These are phyloP conservation scores for Ascochyta rabiei DNA, from an alignment of 2,329 filamentous ascomycete genomes.

Conservation along the genomic window DNA sequence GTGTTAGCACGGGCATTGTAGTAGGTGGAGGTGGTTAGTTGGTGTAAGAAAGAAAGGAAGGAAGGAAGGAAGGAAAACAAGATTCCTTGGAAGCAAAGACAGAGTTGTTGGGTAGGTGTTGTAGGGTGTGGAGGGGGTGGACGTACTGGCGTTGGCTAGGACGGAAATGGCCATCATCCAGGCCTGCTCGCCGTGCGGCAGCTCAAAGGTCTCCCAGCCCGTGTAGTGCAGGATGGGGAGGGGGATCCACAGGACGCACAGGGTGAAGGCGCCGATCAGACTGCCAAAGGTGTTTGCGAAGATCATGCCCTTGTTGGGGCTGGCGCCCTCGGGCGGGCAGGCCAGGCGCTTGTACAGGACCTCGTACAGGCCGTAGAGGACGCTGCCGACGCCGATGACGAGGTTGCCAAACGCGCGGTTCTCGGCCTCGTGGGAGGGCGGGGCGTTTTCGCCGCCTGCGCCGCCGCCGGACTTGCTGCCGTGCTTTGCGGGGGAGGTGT, in stretches of 20 bases:
- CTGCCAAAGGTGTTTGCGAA: conserved; percentile 94
- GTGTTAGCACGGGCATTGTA: conserved; percentile 19
- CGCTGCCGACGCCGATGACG: conserved; percentile 86
- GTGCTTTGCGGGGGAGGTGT: conserved; percentile 62
- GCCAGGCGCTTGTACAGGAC: conserved; percentile 93
- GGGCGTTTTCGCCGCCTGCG: conserved; percentile 55
- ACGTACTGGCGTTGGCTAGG: conserved; percentile 78
- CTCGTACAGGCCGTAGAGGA: conserved; percentile 96
- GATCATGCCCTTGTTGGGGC: conserved; percentile 85
- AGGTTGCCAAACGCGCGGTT: conserved; percentile 84
- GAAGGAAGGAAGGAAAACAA: no score
- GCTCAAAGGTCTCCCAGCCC: conserved; percentile 80
- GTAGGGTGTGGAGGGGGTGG: no score
- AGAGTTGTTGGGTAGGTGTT: no score
- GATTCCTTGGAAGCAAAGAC: neutral
- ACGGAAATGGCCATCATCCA: conserved; percentile 82
- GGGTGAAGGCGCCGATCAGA: conserved; percentile 84
- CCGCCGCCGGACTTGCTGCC: conserved; percentile 62
- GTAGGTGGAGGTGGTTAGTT: no score
- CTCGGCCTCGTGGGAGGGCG: conserved; percentile 60
- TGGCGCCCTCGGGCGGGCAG: conserved; percentile 88
- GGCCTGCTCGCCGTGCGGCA: conserved; percentile 78
- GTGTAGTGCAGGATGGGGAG: conserved; percentile 80
- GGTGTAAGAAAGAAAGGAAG: no score
- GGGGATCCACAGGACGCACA: conserved; percentile 89